Conservation (phyloP, 2,329 filamentous ascomycete genomes). For the Fusarium fracticaudum region DNA sequence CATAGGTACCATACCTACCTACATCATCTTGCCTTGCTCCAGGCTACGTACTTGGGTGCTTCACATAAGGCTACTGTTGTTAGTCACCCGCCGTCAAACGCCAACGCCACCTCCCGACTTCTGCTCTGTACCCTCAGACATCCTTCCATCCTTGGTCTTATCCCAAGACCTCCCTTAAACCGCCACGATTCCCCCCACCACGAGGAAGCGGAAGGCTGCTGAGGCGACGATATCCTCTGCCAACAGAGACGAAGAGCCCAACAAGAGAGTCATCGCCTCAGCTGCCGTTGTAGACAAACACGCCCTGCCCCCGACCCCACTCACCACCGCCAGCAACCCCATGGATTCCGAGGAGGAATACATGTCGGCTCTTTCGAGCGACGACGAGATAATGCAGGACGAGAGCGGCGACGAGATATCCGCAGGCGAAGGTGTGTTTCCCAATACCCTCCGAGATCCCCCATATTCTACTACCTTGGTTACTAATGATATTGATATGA, state of each 20-base stretch:
- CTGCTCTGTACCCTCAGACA: slow-evolving; percentile 28
- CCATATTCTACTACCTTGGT: slow-evolving; percentile 2
- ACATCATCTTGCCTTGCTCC: not conserved
- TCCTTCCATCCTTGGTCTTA: slow-evolving; percentile 10
- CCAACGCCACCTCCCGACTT: slow-evolving; percentile 31
- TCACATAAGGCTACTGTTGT: slow-evolving; percentile 10
- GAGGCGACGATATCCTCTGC: slow-evolving; percentile 67
- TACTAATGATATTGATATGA: slow-evolving; percentile 21
- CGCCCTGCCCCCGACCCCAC: slow-evolving; percentile 66
- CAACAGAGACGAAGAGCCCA: slow-evolving; percentile 54
- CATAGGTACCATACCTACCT: not conserved
- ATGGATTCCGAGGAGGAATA: slow-evolving; percentile 99
- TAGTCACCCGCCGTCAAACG: slow-evolving; percentile 37
- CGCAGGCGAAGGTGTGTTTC: slow-evolving; percentile 58
- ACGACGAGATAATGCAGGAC: slow-evolving; percentile 77
- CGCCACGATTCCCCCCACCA: slow-evolving; percentile 68
- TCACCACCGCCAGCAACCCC: slow-evolving; percentile 63
- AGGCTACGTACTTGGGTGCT: slow-evolving; percentile 8
- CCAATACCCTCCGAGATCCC: slow-evolving; percentile 3
- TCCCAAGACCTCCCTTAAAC: slow-evolving; percentile 32
- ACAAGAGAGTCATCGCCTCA: slow-evolving; percentile 68
- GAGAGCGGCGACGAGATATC: slow-evolving; percentile 79
- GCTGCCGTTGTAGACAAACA: slow-evolving; percentile 50
- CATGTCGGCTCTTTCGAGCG: slow-evolving; percentile 82
- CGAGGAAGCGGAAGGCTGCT: slow-evolving; percentile 71